Conservation (phyloP, 192 early-diverging fungal species). For the Paraglomus occultum region DNA sequence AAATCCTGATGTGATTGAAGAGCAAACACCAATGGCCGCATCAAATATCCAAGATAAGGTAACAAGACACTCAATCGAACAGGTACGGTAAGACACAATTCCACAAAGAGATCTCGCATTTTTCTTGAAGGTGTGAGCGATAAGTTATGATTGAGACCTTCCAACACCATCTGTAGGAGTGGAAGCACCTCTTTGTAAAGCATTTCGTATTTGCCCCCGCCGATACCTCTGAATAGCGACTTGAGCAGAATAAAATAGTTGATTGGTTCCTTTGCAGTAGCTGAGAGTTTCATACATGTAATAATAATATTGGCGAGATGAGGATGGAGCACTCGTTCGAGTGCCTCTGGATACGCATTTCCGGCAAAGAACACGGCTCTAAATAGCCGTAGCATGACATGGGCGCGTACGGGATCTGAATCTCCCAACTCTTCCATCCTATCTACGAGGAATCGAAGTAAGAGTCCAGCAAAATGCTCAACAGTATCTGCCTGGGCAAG, state of each 20-base stretch:
- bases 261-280: slow-evolving; percentile 79
- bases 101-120: slow-evolving; percentile 96
- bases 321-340: slow-evolving; percentile 91
- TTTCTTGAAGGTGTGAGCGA: slow-evolving; percentile 76
- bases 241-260: slow-evolving; percentile 94
- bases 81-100: slow-evolving; percentile 95
- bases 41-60: slow-evolving; percentile 89
- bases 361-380: slow-evolving; percentile 94
- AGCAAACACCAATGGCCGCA: slow-evolving; percentile 95
- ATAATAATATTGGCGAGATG: slow-evolving; percentile 89
- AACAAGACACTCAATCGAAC: slow-evolving; percentile 91
- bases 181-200: slow-evolving; percentile 97
- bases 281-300: slow-evolving; percentile 78
- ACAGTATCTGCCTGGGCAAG: slow-evolving; percentile 69
- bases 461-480: slow-evolving; percentile 74
- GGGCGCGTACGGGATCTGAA: slow-evolving; percentile 58
- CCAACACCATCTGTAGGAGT: slow-evolving; percentile 86
- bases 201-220: slow-evolving; percentile 92
- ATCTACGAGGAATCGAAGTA: slow-evolving; percentile 77
- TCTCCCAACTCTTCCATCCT: slow-evolving; percentile 75
- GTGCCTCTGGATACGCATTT: slow-evolving; percentile 84
- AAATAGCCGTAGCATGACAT: slow-evolving; percentile 85
- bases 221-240: slow-evolving; percentile 92
- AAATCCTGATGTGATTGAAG: slow-evolving; percentile 89
- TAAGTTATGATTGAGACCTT: slow-evolving; percentile 82